Conservation (phyloP, 2,329 filamentous ascomycete genomes). For the Penicillium sp. region DNA sequence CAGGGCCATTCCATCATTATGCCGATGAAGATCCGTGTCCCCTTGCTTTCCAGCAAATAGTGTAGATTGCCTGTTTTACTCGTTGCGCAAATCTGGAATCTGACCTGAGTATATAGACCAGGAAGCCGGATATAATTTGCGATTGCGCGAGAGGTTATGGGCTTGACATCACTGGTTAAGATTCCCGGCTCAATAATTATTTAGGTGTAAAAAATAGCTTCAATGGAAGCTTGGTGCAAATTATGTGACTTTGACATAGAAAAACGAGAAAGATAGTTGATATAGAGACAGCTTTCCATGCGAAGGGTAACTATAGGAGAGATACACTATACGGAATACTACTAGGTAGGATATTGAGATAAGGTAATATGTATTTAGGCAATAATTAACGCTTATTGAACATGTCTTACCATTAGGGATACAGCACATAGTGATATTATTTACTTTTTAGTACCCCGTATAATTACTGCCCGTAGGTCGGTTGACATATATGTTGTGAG, state of each 20-base stretch:
- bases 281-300: neutral
- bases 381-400: neutral
- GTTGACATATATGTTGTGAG: neutral
- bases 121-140: neutral
- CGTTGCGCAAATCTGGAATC: neutral
- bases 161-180: neutral
- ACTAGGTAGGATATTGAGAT: too few species aligned
- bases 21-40: conserved; percentile 11
- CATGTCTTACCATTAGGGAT: neutral
- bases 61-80: neutral
- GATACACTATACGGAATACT: too few species aligned
- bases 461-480: neutral
- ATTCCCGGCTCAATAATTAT: neutral
- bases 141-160: neutral
- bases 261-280: neutral
- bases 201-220: neutral
- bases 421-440: neutral
- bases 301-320: too few species aligned
- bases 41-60: conserved; percentile 12
- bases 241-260: neutral
- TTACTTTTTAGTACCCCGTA: neutral
- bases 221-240: neutral
- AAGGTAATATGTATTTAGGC: neutral
- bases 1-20: conserved; percentile 7
- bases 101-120: neutral